Evolutionary conservation across 495 filamentous ascomycete genomes (phyloP).

Genomic region (Hypoxylon subgilvum): DNA sequence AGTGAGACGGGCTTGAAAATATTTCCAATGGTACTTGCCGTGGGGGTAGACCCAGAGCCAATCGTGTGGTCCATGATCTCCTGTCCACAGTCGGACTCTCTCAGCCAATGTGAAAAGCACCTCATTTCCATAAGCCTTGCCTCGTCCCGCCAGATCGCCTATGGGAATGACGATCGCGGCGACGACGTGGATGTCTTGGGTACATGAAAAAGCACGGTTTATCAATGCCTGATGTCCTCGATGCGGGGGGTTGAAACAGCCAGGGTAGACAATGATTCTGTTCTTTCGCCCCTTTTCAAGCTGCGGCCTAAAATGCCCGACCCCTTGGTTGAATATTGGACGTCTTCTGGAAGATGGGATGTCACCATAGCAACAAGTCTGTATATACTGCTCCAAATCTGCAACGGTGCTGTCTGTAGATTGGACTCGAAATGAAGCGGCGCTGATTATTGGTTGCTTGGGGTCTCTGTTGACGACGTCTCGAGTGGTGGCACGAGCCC

Average conservation of each 20-base stretch:
- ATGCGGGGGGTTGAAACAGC: slow-evolving; percentile 23
- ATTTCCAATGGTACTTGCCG: background rate
- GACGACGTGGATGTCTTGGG: slow-evolving; percentile 10
- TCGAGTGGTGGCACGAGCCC: background rate
- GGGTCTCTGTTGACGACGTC: background rate
- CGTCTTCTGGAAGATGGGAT: background rate
- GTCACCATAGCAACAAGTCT: background rate
- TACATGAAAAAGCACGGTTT: slow-evolving; percentile 2
- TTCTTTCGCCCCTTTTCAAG: background rate
- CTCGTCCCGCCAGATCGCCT: background rate
- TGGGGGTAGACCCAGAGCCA: slow-evolving; percentile 4
- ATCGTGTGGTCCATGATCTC: slow-evolving; percentile 6
- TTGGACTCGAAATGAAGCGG: background rate
- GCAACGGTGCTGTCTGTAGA: background rate
- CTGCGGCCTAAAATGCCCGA: background rate
- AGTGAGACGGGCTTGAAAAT: background rate
- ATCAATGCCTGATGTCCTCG: slow-evolving; percentile 3
- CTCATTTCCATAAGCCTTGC: background rate
- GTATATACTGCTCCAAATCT: slow-evolving; percentile 11
- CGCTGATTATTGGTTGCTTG: background rate
- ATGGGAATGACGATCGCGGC: slow-evolving; percentile 8
- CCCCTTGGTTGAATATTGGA: slow-evolving; percentile 4
- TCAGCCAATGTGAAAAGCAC: background rate
- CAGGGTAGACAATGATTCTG: slow-evolving; percentile 6
- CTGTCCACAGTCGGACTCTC: slow-evolving; percentile 7